Percentiles rank a stretch among this genome's conserved stretches.
Evolutionary conservation across 2,329 filamentous ascomycete genomes (phyloP).

Genomic region (Colletotrichum simmondsii): DNA sequence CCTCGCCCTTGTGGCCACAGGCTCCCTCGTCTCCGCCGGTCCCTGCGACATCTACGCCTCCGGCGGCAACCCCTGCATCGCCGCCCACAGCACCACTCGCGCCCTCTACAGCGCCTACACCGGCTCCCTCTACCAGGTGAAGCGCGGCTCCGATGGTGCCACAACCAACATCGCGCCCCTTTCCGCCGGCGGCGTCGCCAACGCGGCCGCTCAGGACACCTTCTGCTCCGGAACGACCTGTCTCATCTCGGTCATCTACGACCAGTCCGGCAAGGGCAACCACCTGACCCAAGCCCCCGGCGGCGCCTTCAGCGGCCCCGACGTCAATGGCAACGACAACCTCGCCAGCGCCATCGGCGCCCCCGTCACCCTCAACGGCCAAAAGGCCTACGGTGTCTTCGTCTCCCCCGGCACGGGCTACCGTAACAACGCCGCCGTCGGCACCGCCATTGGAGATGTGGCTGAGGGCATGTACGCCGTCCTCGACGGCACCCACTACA

Average conservation of each 20-base stretch:
- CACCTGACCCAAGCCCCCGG: constrained; percentile 72
- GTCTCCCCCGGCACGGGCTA: constrained; percentile 71
- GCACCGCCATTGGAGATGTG: constrained; percentile 64
- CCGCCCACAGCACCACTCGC: constrained; percentile 73
- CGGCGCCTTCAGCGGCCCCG: constrained; percentile 67
- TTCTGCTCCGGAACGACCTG: constrained; percentile 72
- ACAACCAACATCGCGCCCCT: constrained; percentile 61
- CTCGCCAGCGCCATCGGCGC: constrained; percentile 68
- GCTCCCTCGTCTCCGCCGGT: constrained; percentile 58
- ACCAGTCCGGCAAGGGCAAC: constrained; percentile 71
- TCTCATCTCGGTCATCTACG: constrained; percentile 72
- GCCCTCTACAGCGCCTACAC: constrained; percentile 66
- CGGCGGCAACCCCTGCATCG: constrained; percentile 70
- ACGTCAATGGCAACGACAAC: constrained; percentile 67
- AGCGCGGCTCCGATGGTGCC: constrained; percentile 61
- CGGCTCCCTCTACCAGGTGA: constrained; percentile 69
- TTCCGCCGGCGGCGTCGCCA: constrained; percentile 70
- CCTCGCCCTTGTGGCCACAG: constrained; percentile 47
- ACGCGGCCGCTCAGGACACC: constrained; percentile 68
- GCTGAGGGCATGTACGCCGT: constrained; percentile 71
- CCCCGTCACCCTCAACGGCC: constrained; percentile 68
- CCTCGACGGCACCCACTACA: constrained; percentile 70
- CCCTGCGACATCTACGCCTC: constrained; percentile 72
- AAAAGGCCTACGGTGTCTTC: constrained; percentile 74
- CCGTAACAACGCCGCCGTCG: constrained; percentile 65